Base-by-base conservation (phyloP, 192 early-diverging fungal genomes). In the Backusella circina region DNA sequence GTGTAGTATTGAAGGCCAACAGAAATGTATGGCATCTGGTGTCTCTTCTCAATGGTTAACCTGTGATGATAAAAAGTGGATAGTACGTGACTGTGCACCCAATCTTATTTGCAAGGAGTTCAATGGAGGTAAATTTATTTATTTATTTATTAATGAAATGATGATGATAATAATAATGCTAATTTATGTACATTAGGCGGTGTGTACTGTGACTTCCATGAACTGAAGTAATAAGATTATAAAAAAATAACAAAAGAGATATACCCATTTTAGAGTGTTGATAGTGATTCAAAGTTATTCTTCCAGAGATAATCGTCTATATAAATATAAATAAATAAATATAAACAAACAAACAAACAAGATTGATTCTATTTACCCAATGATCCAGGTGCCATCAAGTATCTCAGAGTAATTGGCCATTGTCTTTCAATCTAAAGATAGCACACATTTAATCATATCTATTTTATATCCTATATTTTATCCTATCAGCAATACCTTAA, bases 61-160 rank as follows among this genome's bases (percentile, higher is more conserved):
- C 18, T 75, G 74, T 36, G n/a, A 61, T n/a, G 35, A 36, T 51
- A 65, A 67, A 31, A 32, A 21, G 36, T 75, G 74, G 74, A 32
- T 75, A 31, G 32, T 47, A 16, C 74, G 74, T 12, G 30, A 44
- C 10, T 75, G 74, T 68, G 67, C 66, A 23, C 1, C 28, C 5
- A 67, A 12, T 9, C 44, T 75, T 38, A 67, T 75, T 26, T 75
- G 74, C 21, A 32, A 66, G 23, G 54, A 64, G 1, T 61, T 61
- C 21, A 61, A 13, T 61, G 54, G 54, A 61, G 54, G 54, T 61
- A 57, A 41, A 41, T 2, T 35, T 35, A 47, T n/a, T 47, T 47
- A 47, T 47, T 47, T 47, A 18, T 47, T n/a, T 47, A 47, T n/a
- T 47, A n/a, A 47, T 47, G 51, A 57, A 28, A 61, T 30, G 10